Evolutionary conservation across 2,329 filamentous ascomycete genomes (phyloP).

Genomic region (Nemania bipapillata): DNA sequence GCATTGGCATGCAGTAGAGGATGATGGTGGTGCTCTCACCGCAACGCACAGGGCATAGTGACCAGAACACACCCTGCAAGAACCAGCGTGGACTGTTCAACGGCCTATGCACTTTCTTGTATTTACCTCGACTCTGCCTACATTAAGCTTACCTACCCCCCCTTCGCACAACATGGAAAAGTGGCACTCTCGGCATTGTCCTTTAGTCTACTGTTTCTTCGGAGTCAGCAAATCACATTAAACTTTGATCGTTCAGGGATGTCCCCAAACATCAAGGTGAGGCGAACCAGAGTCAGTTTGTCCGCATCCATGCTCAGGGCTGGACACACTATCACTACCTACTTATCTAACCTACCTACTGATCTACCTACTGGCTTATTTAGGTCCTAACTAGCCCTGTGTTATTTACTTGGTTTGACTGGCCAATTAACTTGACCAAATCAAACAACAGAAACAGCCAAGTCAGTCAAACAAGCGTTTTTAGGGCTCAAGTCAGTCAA

Average conservation of each 20-base stretch:
- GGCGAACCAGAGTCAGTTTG: constrained; percentile 34
- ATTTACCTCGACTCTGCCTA: not conserved
- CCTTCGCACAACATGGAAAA: not conserved
- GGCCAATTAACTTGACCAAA: no score
- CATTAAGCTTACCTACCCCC: not conserved
- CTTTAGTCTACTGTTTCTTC: not conserved
- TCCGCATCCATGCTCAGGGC: constrained; percentile 7
- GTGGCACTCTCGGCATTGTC: not conserved
- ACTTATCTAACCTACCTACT: no score
- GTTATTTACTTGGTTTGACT: no score
- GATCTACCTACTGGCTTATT: no score
- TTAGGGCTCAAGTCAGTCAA: no score
- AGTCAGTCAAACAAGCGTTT: no score
- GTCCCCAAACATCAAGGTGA: constrained; percentile 17
- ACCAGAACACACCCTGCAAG: not conserved
- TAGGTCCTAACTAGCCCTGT: no score
- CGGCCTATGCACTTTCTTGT: not conserved
- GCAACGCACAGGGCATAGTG: constrained; percentile 13
- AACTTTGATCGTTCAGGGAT: not conserved
- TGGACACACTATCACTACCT: not conserved
- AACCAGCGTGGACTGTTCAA: constrained; percentile 18
- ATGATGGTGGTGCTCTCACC: no score
- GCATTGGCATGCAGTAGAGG: constrained; percentile 31
- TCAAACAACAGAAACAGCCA: no score
- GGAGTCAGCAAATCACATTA: not conserved